Base-by-base conservation (phyloP, 2,329 filamentous ascomycete species). In the Fusarium gaditjirri region DNA sequence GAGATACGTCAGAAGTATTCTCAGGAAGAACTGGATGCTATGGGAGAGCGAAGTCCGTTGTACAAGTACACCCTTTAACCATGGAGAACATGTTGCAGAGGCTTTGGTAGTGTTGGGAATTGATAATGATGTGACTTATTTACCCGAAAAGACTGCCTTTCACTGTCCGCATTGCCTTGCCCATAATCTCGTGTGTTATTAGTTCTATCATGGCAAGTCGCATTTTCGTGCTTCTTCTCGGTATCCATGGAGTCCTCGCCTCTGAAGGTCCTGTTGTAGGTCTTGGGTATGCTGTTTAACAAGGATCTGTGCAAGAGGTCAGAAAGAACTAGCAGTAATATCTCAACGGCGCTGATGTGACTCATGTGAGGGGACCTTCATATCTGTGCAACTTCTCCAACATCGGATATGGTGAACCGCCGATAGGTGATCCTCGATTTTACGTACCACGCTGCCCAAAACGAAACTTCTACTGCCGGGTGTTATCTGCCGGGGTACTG, bases 41-140 rank as follows among this genome's bases (percentile, higher is more conserved):
- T 74, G 64, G 72, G 72, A 25, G 72, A 74, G 58, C 60, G 42
- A 39, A 72, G 65, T 6, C 69, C 58, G 10, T 23, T 70, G n/a
- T 72, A 72, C 42, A 55, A 70, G 14, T 72, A 72, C 7, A 73
- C 64, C 35, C 54, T 53, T 64, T 77, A 46, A 29, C 16, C 12
- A 4, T 9, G 17, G 5, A 36, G 31, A 27, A 19, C 12, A 11
- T 21, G 38, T 14, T n/a, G 19, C 12, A 23, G 21, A 39, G 19
- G 38, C 33, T 2, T 35, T 35, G 33, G 33, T 35, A 16, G 9
- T 36, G 35, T 36, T 36, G 16, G 35, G 10, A 10, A 36, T 36
- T 8, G 35, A 36, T 10, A 36, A 36, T 29, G 27, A 29, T 29
- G 27, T 29, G 27, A 29, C 27, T 29, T 29, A 29, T 29, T 29